Percentiles rank a stretch among this genome's conserved stretches.
These are phyloP conservation scores for Porodaedalea pini DNA, from an alignment of 1,284 basidiomycete genomes.

Conservation along the genomic window DNA sequence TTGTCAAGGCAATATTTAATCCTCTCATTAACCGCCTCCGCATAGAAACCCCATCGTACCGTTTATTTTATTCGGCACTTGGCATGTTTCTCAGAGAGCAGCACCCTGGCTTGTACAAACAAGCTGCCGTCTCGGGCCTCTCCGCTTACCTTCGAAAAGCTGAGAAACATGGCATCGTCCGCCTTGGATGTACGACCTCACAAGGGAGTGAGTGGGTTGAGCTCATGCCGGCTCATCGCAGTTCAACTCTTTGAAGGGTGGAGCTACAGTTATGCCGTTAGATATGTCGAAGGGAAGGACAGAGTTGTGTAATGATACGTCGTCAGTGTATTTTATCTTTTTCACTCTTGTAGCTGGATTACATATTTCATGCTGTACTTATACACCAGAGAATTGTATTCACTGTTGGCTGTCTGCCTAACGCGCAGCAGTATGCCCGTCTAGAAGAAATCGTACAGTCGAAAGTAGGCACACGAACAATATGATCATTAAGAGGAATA, in stretches of 20 bases:
- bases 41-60: not conserved
- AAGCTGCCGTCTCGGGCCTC: constrained; percentile 4
- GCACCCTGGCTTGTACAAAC: constrained; percentile 2
- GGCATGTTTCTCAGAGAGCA: not conserved
- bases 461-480: no score
- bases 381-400: no score
- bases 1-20: not conserved
- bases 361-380: no score
- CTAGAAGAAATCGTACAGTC: no score
- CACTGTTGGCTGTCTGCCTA: no score
- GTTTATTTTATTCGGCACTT: not conserved
- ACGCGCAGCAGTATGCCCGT: no score
- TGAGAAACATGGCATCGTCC: not conserved
- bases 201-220: constrained; percentile 10
- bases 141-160: constrained; percentile 11
- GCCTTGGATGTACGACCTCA: not conserved
- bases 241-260: not conserved
- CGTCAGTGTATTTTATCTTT: no score
- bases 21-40: not conserved
- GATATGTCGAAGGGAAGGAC: no score
- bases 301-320: no score
- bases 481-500: no score
- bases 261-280: not conserved
- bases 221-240: not conserved
- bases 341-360: no score